These are phyloP conservation scores for Hysterangium stoloniferum DNA, from an alignment of 768 basidiomycete species.

Conservation along the genomic window DNA sequence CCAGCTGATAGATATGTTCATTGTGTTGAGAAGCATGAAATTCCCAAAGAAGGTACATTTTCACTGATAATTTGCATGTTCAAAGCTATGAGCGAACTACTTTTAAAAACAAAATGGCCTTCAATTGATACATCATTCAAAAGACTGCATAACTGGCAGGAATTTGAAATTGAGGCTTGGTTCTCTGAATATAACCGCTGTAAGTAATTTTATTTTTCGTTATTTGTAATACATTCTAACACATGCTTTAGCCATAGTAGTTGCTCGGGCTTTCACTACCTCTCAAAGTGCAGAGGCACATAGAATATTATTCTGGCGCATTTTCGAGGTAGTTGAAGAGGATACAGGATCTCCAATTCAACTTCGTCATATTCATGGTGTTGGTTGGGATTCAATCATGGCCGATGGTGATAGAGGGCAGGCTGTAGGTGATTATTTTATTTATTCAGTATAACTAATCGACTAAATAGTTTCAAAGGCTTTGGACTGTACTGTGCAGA, in stretches of 20 bases:
- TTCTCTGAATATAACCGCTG: constrained; percentile 9
- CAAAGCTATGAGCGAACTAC: constrained; percentile 14
- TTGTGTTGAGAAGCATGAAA: constrained; percentile 14
- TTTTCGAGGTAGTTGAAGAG: constrained; percentile 17
- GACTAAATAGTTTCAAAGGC: too few relatives aligned
- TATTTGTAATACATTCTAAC: too few relatives aligned
- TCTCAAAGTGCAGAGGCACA: constrained; percentile 23
- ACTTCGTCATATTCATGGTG: constrained; percentile 21
- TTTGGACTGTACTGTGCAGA: too few relatives aligned
- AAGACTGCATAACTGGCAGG: constrained; percentile 13
- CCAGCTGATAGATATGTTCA: constrained; percentile 17
- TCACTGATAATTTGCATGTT: constrained; percentile 21
- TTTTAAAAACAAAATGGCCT: constrained; percentile 12
- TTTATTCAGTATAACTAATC: too few relatives aligned
- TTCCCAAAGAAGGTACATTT: constrained; percentile 11
- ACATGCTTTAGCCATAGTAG: constrained; percentile 19
- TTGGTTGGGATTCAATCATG: constrained; percentile 17
- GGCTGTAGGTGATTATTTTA: constrained; percentile 15
- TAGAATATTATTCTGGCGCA: constrained; percentile 17
- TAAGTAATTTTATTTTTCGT: too few relatives aligned
- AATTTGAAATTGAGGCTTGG: constrained; percentile 16
- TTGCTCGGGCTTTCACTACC: constrained; percentile 20
- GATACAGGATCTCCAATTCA: constrained; percentile 17
- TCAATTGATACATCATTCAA: constrained; percentile 17
- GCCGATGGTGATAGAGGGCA: constrained; percentile 24